phyloP scores from a whole-genome alignment of 2,329 filamentous ascomycete genomes.

The Verticillium albo-atrum region DNA sequence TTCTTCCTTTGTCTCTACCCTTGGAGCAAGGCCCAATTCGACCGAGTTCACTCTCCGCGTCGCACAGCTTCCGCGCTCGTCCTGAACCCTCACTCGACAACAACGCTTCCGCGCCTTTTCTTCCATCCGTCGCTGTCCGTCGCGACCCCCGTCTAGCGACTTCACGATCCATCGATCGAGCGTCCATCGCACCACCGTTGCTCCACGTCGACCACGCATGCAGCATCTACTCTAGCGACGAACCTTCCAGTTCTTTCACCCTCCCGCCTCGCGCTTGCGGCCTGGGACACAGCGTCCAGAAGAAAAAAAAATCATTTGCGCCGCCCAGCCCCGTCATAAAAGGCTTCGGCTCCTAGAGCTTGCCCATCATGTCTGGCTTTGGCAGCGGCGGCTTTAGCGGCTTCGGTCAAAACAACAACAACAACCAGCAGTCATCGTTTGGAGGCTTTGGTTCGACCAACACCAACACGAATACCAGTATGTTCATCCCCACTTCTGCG shows the following conservation, averaged over 20 bases:
- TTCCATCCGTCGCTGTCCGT: not conserved
- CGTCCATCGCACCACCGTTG: not conserved
- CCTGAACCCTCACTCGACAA: not conserved
- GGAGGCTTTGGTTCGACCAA: conserved; percentile 47
- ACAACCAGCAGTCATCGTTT: conserved; percentile 42
- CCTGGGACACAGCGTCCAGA: not conserved
- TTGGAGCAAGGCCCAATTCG: not conserved
- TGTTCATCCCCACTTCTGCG: not conserved
- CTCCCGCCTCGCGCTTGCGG: not conserved
- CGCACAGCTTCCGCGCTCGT: not conserved
- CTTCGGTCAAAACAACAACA: conserved; percentile 57
- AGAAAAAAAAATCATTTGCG: too few relatives aligned
- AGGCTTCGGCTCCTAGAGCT: not conserved
- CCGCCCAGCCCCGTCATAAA: not conserved
- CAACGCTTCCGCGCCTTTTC: not conserved
- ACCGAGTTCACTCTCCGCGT: not conserved
- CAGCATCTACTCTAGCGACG: not conserved
- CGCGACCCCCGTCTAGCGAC: not conserved
- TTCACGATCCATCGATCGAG: not conserved
- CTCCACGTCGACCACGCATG: not conserved
- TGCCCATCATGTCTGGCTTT: conserved; percentile 46
- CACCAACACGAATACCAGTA: conserved; percentile 27
- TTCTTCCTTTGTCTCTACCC: not conserved
- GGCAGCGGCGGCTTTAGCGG: conserved; percentile 47
- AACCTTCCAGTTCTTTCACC: not conserved